Base-by-base conservation (phyloP, 1,284 basidiomycete genomes). In the Apiotrichum montevideense region DNA sequence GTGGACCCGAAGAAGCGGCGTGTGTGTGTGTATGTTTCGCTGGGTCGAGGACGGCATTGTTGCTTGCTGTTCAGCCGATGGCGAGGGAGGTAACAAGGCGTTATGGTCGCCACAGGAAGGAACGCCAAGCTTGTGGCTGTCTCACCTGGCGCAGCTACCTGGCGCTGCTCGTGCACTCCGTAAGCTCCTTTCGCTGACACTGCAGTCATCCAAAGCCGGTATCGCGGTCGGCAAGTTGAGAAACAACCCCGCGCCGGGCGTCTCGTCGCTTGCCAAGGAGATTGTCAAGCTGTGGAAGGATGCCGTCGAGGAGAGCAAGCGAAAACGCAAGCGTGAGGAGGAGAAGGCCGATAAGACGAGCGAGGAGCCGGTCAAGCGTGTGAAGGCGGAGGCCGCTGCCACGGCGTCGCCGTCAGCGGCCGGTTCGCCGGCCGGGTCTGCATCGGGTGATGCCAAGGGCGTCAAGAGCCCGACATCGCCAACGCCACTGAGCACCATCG, bases 251-350 rank as follows among this genome's bases (percentile, higher is more conserved):
- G 80, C 84, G 21, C 87, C 87, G 66, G 81, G 84, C 21, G 84
- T 98, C 3, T 76, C 89, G 3, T 86, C 90, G 56, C 79, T 91
- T 3, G 90, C 95, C 11, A 97, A 97, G 74, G 91, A 93, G 65
- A 81, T 98, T 39, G 94, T 98, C 47, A 90, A 87, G 77, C 86
- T 87, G 72, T 94, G 91, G 91, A 92, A 93, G 77, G 83, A 80
- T 46, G 86, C 85, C 55, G 90, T 93, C 35, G 89, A 91, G 65
- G 84, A 83, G 66, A 86, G 64, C 61, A 77, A 88, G 55, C 90
- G 90, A 72, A 69, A 68, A 68, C 70, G 46, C 62, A 71, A 68
- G 65, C 70, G 66, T 65, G 55, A 56, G 50, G 65, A 61, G 44
- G 57, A 57, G 35, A 61, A 65, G 35, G 59, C 53, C 6, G 57